phyloP scores from a whole-genome alignment of 176 grass and related monocot genomes.

The Thinopyrum elongatum region DNA sequence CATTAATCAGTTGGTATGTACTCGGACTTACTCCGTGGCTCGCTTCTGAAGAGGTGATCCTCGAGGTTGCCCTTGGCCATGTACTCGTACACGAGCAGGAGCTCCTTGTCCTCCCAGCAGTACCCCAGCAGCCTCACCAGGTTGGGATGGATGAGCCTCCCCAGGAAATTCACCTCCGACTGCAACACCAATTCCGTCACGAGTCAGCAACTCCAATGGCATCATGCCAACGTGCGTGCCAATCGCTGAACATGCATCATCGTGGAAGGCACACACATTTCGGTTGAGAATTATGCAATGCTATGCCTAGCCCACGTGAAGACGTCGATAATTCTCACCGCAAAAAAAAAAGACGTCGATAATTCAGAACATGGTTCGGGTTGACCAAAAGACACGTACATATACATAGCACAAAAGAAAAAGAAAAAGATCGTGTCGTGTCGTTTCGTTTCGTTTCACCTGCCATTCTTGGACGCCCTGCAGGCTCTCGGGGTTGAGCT shows the following conservation, averaged over 20 bases:
- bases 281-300: background rate
- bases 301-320: conserved; percentile 24
- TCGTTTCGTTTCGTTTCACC: too few relatives aligned
- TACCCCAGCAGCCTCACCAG: conserved; percentile 72
- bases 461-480: conserved; percentile 79
- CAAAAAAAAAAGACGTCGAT: conserved; percentile 6
- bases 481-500: conserved; percentile 67
- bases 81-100: conserved; percentile 74
- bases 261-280: conserved; percentile 6
- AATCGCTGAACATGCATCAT: background rate
- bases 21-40: conserved; percentile 38
- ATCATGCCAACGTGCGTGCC: conserved; percentile 36
- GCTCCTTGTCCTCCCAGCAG: conserved; percentile 66
- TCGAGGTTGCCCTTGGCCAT: conserved; percentile 80
- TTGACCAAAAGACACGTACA: background rate
- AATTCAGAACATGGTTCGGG: background rate
- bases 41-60: conserved; percentile 69
- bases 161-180: conserved; percentile 73
- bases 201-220: background rate
- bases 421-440: too few relatives aligned
- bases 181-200: conserved; percentile 9
- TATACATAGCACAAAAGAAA: too few relatives aligned
- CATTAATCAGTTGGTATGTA: too few relatives aligned
- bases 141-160: conserved; percentile 65
- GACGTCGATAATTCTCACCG: background rate